These are phyloP conservation scores for Hymenoscyphus linearis DNA, from an alignment of 2,329 filamentous ascomycete species.

Conservation along the genomic window DNA sequence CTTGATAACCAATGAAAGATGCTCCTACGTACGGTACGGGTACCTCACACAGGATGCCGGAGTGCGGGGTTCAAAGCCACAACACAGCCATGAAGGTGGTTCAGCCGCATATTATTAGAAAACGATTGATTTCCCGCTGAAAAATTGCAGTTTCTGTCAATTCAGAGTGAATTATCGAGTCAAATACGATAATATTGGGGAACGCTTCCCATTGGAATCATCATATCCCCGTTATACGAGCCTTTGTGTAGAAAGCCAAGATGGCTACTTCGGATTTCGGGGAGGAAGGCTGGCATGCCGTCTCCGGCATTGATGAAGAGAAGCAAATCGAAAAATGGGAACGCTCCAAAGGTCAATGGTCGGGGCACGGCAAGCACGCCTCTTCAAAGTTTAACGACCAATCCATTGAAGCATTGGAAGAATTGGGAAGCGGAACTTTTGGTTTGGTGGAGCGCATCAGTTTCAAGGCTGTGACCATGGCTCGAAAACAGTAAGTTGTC, in stretches of 20 bases:
- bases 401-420: constrained; percentile 22
- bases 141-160: background rate
- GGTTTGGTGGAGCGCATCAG: constrained; percentile 42
- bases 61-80: background rate
- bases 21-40: background rate
- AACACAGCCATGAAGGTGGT: background rate
- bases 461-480: constrained; percentile 37
- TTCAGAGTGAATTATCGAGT: background rate
- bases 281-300: constrained; percentile 22
- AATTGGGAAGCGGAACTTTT: constrained; percentile 40
- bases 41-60: background rate
- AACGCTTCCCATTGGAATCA: background rate
- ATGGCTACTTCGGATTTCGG: background rate
- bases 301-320: constrained; percentile 17
- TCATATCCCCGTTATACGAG: background rate
- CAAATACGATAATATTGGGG: background rate
- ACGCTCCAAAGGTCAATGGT: constrained; percentile 20
- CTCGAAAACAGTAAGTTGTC: constrained; percentile 36
- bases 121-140: background rate
- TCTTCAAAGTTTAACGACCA: constrained; percentile 16
- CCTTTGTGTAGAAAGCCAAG: background rate
- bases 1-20: background rate
- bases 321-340: constrained; percentile 25
- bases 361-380: constrained; percentile 23
- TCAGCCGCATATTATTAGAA: background rate